Conservation (phyloP, 2,329 filamentous ascomycete species). For the Shiraia bambusicola region DNA sequence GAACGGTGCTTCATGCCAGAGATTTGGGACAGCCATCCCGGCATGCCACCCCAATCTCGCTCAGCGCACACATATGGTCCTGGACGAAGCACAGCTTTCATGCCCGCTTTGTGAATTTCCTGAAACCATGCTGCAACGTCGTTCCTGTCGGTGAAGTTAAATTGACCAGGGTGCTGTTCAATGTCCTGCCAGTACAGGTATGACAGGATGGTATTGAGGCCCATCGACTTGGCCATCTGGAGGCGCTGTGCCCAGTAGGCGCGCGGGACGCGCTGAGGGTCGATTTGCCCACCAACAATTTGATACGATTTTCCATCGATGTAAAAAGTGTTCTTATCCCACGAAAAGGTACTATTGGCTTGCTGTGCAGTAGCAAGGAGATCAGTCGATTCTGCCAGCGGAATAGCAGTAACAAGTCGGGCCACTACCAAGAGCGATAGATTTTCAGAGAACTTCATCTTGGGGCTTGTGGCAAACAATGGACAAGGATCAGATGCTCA, state of each 20-base stretch:
- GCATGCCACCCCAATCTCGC: constrained; percentile 54
- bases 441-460: not conserved
- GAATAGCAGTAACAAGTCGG: not conserved
- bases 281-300: constrained; percentile 55
- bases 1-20: constrained; percentile 47
- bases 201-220: constrained; percentile 54
- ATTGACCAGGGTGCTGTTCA: constrained; percentile 46
- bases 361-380: not conserved
- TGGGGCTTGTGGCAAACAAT: not conserved
- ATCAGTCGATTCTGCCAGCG: not conserved
- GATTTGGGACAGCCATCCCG: constrained; percentile 49
- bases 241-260: constrained; percentile 53
- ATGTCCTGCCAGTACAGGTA: constrained; percentile 57
- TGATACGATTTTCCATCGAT: constrained; percentile 45
- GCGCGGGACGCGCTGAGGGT: constrained; percentile 53
- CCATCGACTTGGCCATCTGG: constrained; percentile 50
- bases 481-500: no score
- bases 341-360: constrained; percentile 38
- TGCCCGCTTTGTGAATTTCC: constrained; percentile 50
- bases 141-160: constrained; percentile 46
- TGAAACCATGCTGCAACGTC: constrained; percentile 54
- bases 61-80: constrained; percentile 55
- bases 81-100: constrained; percentile 51
- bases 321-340: constrained; percentile 45
- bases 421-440: not conserved